Base-by-base conservation (phyloP, 139 green algal genomes). In the Chlorella sp. region DNA sequence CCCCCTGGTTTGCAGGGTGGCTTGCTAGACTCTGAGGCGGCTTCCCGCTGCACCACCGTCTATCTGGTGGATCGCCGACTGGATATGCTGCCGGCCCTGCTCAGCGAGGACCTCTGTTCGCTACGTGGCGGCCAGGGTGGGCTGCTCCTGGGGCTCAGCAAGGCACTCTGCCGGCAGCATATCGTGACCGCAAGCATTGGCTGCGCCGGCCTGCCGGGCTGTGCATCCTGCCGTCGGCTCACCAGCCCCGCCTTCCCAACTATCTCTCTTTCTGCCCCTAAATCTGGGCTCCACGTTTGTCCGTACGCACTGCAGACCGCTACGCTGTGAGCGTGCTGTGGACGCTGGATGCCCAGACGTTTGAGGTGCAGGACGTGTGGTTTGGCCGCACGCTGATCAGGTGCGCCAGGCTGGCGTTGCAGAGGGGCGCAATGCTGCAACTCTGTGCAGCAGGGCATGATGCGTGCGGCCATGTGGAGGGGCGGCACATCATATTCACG, bases 41-140 rank as follows among this genome's bases (percentile, higher is more conserved):
- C 89, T 1, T 17, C 60, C 26, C 85, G 95, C 60, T 91, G 87
- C 55, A 97, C 95, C 30, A 95, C 93, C 5, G 88, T 91, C 0
- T 98, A 98, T 86, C 87, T 98, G 63, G 93, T 96, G 74, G 82
- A 96, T 74, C 89, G 93, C n/a, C 90, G 94, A 23, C 94, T 98
- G 16, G 93, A 97, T 90, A 98, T 98, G 95, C 90, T 98, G 74
- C 95, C 95, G 26, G 95, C 94, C 81, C 89, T 95, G 18, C 91
- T 98, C 32, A 95, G 91, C 2, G 97, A 98, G 89, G 93, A 98
- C 85, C 95, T 98, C 25, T 98, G 95, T 91, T 93, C 83, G 41
- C 81, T 93, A 81, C 78, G 94, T n/a, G 89, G 87, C 41, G 90
- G 91, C n/a, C 87, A 93, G 51, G 96, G 98, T 62, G 30, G 62